A percentile compares a stretch with the other conserved stretches of the same genome.
Evolutionary conservation across 805 yeast genomes (phyloP).

Genomic region (Cyberlindnera japonica): DNA sequence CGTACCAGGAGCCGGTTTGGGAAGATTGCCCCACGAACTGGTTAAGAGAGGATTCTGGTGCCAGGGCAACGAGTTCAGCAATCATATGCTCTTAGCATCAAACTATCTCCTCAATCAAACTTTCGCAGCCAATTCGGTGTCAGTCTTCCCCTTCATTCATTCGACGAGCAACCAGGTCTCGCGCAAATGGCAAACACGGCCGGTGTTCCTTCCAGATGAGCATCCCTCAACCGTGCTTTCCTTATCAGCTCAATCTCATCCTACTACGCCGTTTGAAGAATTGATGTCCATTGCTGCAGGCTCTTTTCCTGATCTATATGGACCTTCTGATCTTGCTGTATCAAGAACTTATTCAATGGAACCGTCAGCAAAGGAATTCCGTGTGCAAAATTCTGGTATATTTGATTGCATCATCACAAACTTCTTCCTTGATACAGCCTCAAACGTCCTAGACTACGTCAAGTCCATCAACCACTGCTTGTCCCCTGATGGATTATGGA

Average conservation of each 20-base stretch:
- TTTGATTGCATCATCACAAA: conserved; percentile 51
- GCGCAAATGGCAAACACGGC: conserved; percentile 46
- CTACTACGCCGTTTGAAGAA: conserved; percentile 41
- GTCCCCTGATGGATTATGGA: conserved; percentile 48
- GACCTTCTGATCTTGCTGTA: conserved; percentile 34
- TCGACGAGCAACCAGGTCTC: conserved; percentile 42
- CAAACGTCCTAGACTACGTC: conserved; percentile 55
- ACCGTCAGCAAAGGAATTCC: conserved; percentile 38
- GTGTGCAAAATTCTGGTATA: conserved; percentile 34
- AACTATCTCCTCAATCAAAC: conserved; percentile 50
- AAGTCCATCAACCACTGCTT: conserved; percentile 45
- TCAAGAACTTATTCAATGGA: conserved; percentile 27
- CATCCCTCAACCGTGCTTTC: conserved; percentile 39
- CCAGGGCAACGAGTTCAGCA: conserved; percentile 67
- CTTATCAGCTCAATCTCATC: conserved; percentile 30
- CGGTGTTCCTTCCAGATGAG: conserved; percentile 51
- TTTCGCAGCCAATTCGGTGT: conserved; percentile 34
- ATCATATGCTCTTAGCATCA: conserved; percentile 59
- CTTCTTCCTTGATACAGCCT: conserved; percentile 63
- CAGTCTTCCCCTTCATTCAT: conserved; percentile 54
- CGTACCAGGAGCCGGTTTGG: conserved; percentile 65
- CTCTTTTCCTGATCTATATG: conserved; percentile 64
- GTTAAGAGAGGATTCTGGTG: conserved; percentile 52
- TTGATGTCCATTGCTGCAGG: conserved; percentile 73
- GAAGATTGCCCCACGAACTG: conserved; percentile 53